These are phyloP conservation scores for Monilinia aucupariae DNA, from an alignment of 2,329 filamentous ascomycete genomes.

Conservation along the genomic window DNA sequence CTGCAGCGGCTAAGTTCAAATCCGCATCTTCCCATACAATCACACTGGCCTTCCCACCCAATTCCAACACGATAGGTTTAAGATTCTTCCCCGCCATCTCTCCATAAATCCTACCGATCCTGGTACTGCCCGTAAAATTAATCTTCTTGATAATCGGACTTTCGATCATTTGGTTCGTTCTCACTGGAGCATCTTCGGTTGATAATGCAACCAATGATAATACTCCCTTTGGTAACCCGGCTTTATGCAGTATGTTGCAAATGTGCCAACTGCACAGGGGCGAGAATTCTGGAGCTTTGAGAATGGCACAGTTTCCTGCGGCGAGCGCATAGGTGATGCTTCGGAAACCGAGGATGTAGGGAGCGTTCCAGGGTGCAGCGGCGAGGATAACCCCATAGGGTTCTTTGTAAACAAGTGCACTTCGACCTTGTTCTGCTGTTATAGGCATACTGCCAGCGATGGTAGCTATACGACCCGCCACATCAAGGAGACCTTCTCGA, in stretches of 20 bases:
- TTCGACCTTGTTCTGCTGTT: constrained; percentile 42
- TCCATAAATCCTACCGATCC: constrained; percentile 68
- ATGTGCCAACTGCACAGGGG: constrained; percentile 61
- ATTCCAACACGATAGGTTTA: constrained; percentile 74
- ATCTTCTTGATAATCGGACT: constrained; percentile 68
- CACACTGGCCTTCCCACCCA: constrained; percentile 76
- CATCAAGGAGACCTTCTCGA: constrained; percentile 40
- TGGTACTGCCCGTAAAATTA: constrained; percentile 78
- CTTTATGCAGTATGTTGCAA: constrained; percentile 60
- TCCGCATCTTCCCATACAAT: constrained; percentile 79
- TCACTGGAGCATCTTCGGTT: constrained; percentile 58
- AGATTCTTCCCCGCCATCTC: constrained; percentile 64
- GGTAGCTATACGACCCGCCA: constrained; percentile 39
- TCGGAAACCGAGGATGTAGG: constrained; percentile 50
- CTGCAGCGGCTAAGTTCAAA: constrained; percentile 61
- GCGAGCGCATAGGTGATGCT: constrained; percentile 62
- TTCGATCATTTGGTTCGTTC: constrained; percentile 64
- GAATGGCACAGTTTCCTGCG: constrained; percentile 68
- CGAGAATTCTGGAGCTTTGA: constrained; percentile 66
- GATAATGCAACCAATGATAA: constrained; percentile 67
- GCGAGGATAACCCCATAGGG: constrained; percentile 74
- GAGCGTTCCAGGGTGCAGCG: constrained; percentile 73
- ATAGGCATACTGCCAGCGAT: constrained; percentile 37
- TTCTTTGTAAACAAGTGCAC: constrained; percentile 64
- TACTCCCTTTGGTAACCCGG: constrained; percentile 69